Conservation (phyloP, 257 asterid genomes). For the Solanum etuberosum region DNA sequence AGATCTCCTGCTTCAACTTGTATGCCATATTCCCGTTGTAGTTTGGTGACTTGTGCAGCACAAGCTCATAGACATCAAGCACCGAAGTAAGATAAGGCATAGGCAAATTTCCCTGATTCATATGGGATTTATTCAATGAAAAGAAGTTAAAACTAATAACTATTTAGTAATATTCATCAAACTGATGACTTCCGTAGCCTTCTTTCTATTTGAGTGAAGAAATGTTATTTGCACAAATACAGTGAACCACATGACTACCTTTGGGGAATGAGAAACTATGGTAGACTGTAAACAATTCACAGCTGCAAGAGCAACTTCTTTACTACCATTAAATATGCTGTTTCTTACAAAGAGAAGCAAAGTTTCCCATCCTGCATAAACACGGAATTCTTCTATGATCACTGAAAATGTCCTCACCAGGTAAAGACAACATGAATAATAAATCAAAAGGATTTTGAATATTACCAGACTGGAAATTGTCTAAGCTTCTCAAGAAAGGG, state of each 20-base stretch:
- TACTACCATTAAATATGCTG: constrained; percentile 82
- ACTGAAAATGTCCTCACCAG: neutral
- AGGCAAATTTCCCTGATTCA: constrained; percentile 76
- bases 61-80: constrained; percentile 79
- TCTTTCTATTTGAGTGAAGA: neutral
- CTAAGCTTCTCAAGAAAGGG: constrained; percentile 62
- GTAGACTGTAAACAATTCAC: constrained; percentile 91
- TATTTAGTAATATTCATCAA: neutral
- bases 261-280: constrained; percentile 81
- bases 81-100: constrained; percentile 53
- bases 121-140: neutral
- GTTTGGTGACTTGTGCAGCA: constrained; percentile 51
- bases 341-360: constrained; percentile 63
- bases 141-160: neutral
- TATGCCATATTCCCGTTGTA: constrained; percentile 40
- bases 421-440: neutral
- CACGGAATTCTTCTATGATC: constrained; percentile 5
- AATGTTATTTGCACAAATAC: neutral
- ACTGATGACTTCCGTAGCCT: neutral
- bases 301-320: constrained; percentile 92
- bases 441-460: neutral
- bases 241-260: constrained; percentile 31
- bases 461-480: constrained; percentile 66
- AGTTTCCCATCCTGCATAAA: constrained; percentile 78
- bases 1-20: constrained; percentile 96